Percentiles rank a stretch among this genome's conserved stretches.
These are phyloP conservation scores for Tetrahymena borealis DNA, from an alignment of 73 alveolate genomes.

Conservation along the genomic window DNA sequence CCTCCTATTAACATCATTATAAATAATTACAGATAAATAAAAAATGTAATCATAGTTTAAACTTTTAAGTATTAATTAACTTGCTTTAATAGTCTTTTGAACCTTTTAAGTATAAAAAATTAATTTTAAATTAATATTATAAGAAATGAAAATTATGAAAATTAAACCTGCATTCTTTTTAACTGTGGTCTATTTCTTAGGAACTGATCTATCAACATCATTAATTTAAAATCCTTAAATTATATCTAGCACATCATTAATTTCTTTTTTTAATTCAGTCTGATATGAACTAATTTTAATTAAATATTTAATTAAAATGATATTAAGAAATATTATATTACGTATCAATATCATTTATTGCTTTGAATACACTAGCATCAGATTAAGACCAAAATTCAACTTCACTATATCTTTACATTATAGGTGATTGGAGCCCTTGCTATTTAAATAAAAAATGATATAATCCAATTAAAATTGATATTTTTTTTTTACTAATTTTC, in stretches of 20 bases:
- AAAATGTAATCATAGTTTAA: not conserved
- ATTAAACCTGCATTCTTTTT: not conserved
- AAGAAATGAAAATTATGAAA: too few species aligned
- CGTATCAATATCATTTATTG: not conserved
- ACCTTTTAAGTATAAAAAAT: not conserved
- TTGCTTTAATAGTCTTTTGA: not conserved
- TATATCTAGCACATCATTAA: not conserved
- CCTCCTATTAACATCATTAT: too few species aligned
- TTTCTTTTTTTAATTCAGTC: not conserved
- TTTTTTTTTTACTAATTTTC: not conserved
- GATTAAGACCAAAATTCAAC: not conserved
- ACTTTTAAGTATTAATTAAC: not conserved
- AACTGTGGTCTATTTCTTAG: not conserved
- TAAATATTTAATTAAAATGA: not conserved
- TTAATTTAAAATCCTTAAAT: not conserved
- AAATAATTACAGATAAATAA: too few species aligned
- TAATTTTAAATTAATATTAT: not conserved
- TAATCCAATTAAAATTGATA: too few species aligned
- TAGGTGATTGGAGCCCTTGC: not conserved
- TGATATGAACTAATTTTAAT: not conserved
- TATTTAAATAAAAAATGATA: not conserved
- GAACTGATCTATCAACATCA: not conserved
- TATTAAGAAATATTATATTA: not conserved
- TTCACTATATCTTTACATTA: not conserved
- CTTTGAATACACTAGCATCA: not conserved